phyloP scores from a whole-genome alignment of 305 asterid species.

The Rubia tinctorum region DNA sequence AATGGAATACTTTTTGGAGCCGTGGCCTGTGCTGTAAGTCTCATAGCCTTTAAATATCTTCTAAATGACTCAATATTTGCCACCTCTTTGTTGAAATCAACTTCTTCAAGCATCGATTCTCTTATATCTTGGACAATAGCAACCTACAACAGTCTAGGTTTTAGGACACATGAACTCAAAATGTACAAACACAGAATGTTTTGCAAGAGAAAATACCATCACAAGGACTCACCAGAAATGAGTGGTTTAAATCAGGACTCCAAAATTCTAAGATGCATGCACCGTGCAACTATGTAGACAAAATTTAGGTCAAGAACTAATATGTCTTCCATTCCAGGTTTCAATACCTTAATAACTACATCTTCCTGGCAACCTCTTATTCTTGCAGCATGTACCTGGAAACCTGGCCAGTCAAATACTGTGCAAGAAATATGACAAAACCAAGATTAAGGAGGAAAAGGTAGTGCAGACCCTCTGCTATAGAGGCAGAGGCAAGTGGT shows the following conservation, averaged over 20 bases:
- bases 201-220: too few relatives aligned
- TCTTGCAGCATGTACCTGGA: slow-evolving; percentile 95
- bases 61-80: slow-evolving; percentile 78
- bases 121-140: slow-evolving; percentile 94
- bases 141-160: slow-evolving; percentile 42
- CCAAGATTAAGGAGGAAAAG: slow-evolving; percentile 3
- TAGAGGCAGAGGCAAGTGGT: slow-evolving; percentile 94
- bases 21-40: slow-evolving; percentile 82
- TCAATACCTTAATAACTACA: slow-evolving; percentile 95
- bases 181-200: neutral
- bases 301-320: slow-evolving; percentile 96
- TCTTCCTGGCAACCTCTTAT: slow-evolving; percentile 75
- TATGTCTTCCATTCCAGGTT: slow-evolving; percentile 91
- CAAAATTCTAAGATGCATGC: slow-evolving; percentile 82
- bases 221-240: slow-evolving; percentile 74
- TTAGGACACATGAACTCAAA: neutral
- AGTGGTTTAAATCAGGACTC: slow-evolving; percentile 91
- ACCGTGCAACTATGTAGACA: slow-evolving; percentile 69
- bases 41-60: slow-evolving; percentile 85
- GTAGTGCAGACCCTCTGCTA: slow-evolving; percentile 71
- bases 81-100: slow-evolving; percentile 93
- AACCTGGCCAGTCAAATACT: slow-evolving; percentile 20
- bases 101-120: slow-evolving; percentile 98
- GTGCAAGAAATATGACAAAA: slow-evolving; percentile 6
- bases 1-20: slow-evolving; percentile 88